Evolutionary conservation across 495 filamentous ascomycete species (phyloP), one percentile per base, ranked within the genome.

Genomic region (Amniculicola lignicola): DNA sequence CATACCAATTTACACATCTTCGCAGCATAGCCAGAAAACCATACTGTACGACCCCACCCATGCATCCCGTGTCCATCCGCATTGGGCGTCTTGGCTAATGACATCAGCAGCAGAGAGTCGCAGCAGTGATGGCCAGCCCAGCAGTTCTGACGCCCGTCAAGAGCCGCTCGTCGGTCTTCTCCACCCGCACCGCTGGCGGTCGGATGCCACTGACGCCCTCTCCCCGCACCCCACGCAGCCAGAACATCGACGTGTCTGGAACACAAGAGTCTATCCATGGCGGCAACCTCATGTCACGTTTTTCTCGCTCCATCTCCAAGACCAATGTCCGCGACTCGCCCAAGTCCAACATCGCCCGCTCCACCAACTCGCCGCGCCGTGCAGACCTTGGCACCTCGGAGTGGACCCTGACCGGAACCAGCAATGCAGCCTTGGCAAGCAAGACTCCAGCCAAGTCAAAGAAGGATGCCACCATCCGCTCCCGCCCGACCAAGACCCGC

Each of bases 311-410:
- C 11, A 74, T 75, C 21, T 78, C 81, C 31, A 82, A 78, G 74
- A 71, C 72, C 67, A 53, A 65, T 44, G n/a, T n/a, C n/a, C 81
- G 83, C 22, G 83, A 92, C 59, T 90, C 89, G 22, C 89, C 90
- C 65, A 96, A 96, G 76, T 95, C 90, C 39, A 96, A 95, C 75
- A 95, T 96, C 69, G 91, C 89, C 49, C 81, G 84, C 27, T 72
- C 73, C 29, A 70, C 76, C 72, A 70, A 87, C 69, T 77, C 92
- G 64, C 76, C 89, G 55, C 73, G 86, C 74, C 80, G 91, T 66
- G 79, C 96, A n/a, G 92, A 96, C 68, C 78, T 95, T 23, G 91
- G 90, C 51, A 83, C 95, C 19, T 96, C 89, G 1, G 93, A 98
- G 64, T 96, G 91, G 82, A 81, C 88, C 10, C 75, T 96, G 64